These are phyloP conservation scores for Pseudopithomyces maydicus DNA, from an alignment of 2,329 filamentous ascomycete genomes.

Conservation along the genomic window DNA sequence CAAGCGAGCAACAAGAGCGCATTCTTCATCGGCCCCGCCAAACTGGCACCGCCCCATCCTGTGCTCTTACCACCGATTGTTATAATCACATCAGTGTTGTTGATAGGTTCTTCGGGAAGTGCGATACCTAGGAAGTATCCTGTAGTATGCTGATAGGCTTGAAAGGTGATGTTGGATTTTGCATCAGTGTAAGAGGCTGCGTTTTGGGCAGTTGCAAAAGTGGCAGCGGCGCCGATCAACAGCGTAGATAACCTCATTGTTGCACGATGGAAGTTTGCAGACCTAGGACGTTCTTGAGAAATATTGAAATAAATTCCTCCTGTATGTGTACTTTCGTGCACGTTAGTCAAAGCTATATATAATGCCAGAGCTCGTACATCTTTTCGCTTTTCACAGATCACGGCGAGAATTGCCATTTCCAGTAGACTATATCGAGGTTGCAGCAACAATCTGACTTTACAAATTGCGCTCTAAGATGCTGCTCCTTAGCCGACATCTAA, in stretches of 20 bases:
- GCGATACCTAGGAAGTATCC: constrained; percentile 57
- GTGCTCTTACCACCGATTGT: constrained; percentile 55
- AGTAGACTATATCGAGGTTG: background rate
- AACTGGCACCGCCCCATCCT: constrained; percentile 57
- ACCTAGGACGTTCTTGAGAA: background rate
- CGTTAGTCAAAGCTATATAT: background rate
- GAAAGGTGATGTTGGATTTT: constrained; percentile 36
- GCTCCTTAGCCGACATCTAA: background rate
- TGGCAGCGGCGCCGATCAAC: constrained; percentile 12
- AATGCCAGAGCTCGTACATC: background rate
- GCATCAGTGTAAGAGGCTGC: constrained; percentile 31
- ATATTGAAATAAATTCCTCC: background rate
- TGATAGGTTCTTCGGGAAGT: constrained; percentile 47
- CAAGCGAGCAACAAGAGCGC: constrained; percentile 57
- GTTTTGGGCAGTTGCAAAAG: constrained; percentile 22
- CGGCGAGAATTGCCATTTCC: background rate
- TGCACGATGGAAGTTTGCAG: background rate
- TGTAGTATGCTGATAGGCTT: constrained; percentile 26
- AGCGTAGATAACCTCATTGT: constrained; percentile 28
- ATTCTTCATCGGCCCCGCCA: constrained; percentile 54
- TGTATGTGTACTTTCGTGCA: background rate
- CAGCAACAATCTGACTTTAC: background rate
- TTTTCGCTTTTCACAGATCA: background rate
- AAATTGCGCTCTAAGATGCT: background rate
- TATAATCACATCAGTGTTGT: constrained; percentile 58